Evolutionary conservation across 352 stramenopile species (phyloP).

Genomic region (Globisporangium echinulatum): DNA sequence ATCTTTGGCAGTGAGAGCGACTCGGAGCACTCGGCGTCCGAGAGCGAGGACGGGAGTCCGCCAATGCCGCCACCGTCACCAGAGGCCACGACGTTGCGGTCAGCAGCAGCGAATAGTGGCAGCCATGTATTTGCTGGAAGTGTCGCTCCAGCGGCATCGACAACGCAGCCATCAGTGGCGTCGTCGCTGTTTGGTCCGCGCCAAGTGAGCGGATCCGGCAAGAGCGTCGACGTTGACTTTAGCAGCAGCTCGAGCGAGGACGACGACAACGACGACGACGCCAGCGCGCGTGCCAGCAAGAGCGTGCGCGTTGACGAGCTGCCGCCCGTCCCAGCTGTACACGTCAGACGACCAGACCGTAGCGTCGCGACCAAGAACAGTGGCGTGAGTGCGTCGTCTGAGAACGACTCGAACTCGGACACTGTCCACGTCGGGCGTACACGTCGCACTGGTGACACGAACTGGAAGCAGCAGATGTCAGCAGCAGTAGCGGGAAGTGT

Average conservation of each 20-base stretch:
- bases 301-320: background rate
- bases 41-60: slow-evolving; percentile 32
- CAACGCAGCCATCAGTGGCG: background rate
- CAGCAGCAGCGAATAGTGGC: slow-evolving; percentile 12
- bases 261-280: slow-evolving; percentile 29
- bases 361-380: slow-evolving; percentile 5
- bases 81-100: slow-evolving; percentile 12
- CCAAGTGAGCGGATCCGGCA: slow-evolving; percentile 27
- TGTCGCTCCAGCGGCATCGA: background rate
- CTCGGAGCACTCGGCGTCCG: slow-evolving; percentile 37
- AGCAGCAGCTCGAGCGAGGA: slow-evolving; percentile 23
- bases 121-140: background rate
- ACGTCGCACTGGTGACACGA: slow-evolving; percentile 8
- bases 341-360: background rate
- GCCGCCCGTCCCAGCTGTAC: slow-evolving; percentile 1
- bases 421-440: slow-evolving; percentile 6
- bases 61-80: slow-evolving; percentile 31
- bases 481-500: background rate
- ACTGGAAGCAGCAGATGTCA: background rate
- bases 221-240: slow-evolving; percentile 42
- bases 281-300: background rate
- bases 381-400: slow-evolving; percentile 19
- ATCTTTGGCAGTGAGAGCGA: slow-evolving; percentile 80
- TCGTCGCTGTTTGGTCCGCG: slow-evolving; percentile 14
- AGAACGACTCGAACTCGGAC: slow-evolving; percentile 14